A percentile compares a stretch with the other conserved stretches of the same genome.
phyloP scores from a whole-genome alignment of 139 green algal genomes.

The Chlamydomonas sphaeroides region DNA sequence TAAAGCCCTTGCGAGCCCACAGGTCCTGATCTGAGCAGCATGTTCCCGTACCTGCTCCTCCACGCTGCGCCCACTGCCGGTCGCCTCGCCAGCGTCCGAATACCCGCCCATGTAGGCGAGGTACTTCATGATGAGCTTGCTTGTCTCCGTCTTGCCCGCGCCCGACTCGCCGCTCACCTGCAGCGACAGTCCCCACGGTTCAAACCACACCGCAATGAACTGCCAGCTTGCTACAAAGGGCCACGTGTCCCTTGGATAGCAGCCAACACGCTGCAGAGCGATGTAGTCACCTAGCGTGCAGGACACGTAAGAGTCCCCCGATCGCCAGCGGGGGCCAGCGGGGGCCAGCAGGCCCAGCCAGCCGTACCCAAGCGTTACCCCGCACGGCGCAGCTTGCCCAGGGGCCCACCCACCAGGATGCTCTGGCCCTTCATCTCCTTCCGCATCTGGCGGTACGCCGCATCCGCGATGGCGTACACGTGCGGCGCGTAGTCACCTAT shows the following conservation, averaged over 20 bases:
- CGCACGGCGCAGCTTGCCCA: too few relatives aligned
- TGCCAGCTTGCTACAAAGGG: too few relatives aligned
- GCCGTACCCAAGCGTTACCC: too few relatives aligned
- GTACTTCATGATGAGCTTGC: slow-evolving; percentile 98
- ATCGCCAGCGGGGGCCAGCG: too few relatives aligned
- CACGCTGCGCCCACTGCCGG: slow-evolving; percentile 66
- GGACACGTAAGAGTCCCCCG: too few relatives aligned
- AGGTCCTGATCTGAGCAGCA: too few relatives aligned
- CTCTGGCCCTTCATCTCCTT: slow-evolving; percentile 83
- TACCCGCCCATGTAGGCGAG: slow-evolving; percentile 82
- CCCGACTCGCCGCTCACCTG: slow-evolving; percentile 95
- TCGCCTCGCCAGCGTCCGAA: slow-evolving; percentile 45
- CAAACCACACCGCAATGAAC: too few relatives aligned
- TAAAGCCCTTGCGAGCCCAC: too few relatives aligned
- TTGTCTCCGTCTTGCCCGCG: slow-evolving; percentile 99
- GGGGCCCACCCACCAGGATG: slow-evolving; percentile 85
- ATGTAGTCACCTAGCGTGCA: too few relatives aligned
- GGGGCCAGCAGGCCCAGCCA: too few relatives aligned
- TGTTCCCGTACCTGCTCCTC: slow-evolving; percentile 84
- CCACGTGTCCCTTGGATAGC: too few relatives aligned
- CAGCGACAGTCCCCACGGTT: neutral
- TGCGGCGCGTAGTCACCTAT: slow-evolving; percentile 94
- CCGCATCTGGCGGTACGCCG: slow-evolving; percentile 88
- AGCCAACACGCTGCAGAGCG: too few relatives aligned
- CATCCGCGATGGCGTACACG: slow-evolving; percentile 92